phyloP scores from a whole-genome alignment of 106 monocot genomes.

The Dendrobium nobile region DNA sequence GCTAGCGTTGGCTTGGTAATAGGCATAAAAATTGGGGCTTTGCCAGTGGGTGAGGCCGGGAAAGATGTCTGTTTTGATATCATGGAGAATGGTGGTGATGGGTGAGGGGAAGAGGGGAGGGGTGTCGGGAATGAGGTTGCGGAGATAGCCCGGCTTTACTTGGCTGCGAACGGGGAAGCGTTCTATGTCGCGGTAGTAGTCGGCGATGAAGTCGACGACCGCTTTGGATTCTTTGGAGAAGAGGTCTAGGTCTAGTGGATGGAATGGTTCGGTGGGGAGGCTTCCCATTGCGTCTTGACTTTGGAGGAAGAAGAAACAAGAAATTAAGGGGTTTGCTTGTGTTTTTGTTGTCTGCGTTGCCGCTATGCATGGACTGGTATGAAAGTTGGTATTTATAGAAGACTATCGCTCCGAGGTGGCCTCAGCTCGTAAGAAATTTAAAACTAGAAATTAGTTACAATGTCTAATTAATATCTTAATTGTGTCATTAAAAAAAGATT shows the following conservation, averaged over 20 bases:
- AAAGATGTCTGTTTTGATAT: constrained; percentile 25
- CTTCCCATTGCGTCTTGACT: background rate
- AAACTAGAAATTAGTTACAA: too few species aligned
- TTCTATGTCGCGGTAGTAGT: constrained; percentile 29
- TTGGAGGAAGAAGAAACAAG: background rate
- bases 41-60: constrained; percentile 60
- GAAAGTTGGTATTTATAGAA: too few species aligned
- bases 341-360: too few species aligned
- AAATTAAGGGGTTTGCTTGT: too few species aligned
- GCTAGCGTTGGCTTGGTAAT: constrained; percentile 41
- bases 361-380: too few species aligned
- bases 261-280: background rate
- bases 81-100: constrained; percentile 27
- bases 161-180: constrained; percentile 24
- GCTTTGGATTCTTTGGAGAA: constrained; percentile 14
- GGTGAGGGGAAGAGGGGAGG: constrained; percentile 22
- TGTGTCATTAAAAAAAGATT: too few species aligned
- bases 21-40: constrained; percentile 46
- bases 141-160: constrained; percentile 42
- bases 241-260: constrained; percentile 23
- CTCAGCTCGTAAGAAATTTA: too few species aligned
- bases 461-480: too few species aligned
- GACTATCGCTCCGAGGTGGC: too few species aligned
- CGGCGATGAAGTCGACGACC: constrained; percentile 37
- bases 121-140: constrained; percentile 11